Evolutionary conservation across 208 protist species (phyloP).

Genomic region (Wallacemonas rigidus): DNA sequence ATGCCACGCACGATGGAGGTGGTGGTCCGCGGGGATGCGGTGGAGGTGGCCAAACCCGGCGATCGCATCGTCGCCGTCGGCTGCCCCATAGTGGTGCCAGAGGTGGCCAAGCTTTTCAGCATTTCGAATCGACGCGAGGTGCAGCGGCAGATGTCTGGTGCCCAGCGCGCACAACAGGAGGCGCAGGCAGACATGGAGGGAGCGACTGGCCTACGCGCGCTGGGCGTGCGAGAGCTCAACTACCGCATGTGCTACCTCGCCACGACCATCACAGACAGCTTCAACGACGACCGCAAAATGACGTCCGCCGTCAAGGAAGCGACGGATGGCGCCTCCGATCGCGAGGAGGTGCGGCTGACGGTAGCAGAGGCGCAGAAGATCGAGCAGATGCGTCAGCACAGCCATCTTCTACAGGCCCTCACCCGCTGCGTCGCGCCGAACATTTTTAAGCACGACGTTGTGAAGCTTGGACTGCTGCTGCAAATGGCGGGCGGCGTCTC

Average conservation of each 20-base stretch:
- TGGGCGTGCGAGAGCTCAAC: slow-evolving; percentile 98
- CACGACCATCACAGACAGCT: slow-evolving; percentile 89
- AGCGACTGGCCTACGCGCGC: slow-evolving; percentile 94
- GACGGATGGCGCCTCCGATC: slow-evolving; percentile 40
- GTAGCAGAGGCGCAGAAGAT: slow-evolving; percentile 79
- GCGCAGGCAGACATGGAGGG: slow-evolving; percentile 91
- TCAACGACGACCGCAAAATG: slow-evolving; percentile 87
- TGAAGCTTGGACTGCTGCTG: slow-evolving; percentile 98
- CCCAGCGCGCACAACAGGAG: slow-evolving; percentile 79
- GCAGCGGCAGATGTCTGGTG: slow-evolving; percentile 82
- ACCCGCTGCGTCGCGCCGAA: slow-evolving; percentile 92
- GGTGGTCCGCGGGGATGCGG: slow-evolving; percentile 96
- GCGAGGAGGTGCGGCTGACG: slow-evolving; percentile 61
- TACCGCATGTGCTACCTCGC: slow-evolving; percentile 98
- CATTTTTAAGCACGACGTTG: slow-evolving; percentile 97
- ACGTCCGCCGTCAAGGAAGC: slow-evolving; percentile 79
- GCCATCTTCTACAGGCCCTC: slow-evolving; percentile 89
- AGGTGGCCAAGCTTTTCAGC: slow-evolving; percentile 94
- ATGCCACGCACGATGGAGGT: slow-evolving; percentile 98
- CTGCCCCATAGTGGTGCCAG: slow-evolving; percentile 98
- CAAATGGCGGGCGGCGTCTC: slow-evolving; percentile 99
- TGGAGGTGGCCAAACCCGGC: slow-evolving; percentile 98
- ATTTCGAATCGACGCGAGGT: slow-evolving; percentile 80
- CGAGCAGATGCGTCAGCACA: slow-evolving; percentile 72
- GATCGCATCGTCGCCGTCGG: slow-evolving; percentile 97